Base-by-base conservation (phyloP, 805 yeast species). In the Cyberlindnera maclurae region DNA sequence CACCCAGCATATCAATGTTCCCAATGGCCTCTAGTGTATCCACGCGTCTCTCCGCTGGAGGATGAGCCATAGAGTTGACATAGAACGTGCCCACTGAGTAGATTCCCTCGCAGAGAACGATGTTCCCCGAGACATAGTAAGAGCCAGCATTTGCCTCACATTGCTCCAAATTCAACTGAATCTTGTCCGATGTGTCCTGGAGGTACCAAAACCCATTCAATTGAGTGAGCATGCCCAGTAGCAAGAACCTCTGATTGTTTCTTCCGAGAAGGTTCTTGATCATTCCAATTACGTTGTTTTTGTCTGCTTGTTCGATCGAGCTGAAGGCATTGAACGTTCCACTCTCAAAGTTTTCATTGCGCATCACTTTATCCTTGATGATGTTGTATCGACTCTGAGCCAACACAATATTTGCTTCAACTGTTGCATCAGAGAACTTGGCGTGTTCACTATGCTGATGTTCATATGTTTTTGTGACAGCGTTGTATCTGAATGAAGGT, bases 241-340 rank as follows among this genome's bases (percentile, higher is more conserved):
- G 55, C 7, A 83, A 63, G 54, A 93, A 93, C 40, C 75, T 69
- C 38, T 74, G 68, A 4, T 90, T 90, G 50, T 82, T 83, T 39
- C 96, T 65, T 24, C 98, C 99, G 22, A 93, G 58, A 42, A 93
- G 64, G 57, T 89, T 89, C 52, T 89, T 89, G 38, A 93, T 78
- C 29, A 77, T 67, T 0, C 95, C 84, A 33, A 90, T 4, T 71
- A 46, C 32, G 37, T 41, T 50, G 18, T 37, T 42, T 3, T 34
- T 29, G 12, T 41, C 47, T 15, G 44, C 15, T 1, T 36, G 29
- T 42, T 44, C 39, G 41, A 62, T 54, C 1, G 65, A 58, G 0
- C 64, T 55, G 33, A 59, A 45, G 15, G 70, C 61, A 33, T 64
- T 63, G 39, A 58, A 57, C 1, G 44, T 42, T 24, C 46, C 49